phyloP scores from a whole-genome alignment of 2,329 filamentous ascomycete species.

The Ampelomyces quisqualis region DNA sequence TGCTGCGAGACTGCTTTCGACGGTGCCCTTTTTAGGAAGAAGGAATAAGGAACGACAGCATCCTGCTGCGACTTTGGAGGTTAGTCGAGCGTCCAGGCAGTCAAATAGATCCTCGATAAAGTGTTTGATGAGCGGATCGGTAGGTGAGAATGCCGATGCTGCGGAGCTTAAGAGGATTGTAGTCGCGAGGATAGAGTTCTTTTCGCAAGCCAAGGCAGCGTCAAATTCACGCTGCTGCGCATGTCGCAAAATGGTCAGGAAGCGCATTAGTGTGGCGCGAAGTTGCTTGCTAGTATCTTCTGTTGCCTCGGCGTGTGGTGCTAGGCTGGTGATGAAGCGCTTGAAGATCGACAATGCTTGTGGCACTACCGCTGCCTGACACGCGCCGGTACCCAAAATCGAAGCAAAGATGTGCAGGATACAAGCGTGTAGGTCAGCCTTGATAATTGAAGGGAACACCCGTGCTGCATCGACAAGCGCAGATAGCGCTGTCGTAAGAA shows the following conservation, averaged over 20 bases:
- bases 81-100: conserved; percentile 78
- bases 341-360: conserved; percentile 89
- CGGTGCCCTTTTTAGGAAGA: conserved; percentile 51
- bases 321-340: conserved; percentile 79
- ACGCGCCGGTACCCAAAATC: conserved; percentile 81
- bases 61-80: conserved; percentile 84
- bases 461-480: conserved; percentile 92
- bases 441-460: conserved; percentile 95
- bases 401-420: conserved; percentile 96
- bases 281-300: conserved; percentile 67
- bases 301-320: conserved; percentile 43
- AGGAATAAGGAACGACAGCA: conserved; percentile 85
- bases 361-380: conserved; percentile 85
- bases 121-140: conserved; percentile 70
- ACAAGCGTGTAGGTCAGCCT: conserved; percentile 91
- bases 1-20: conserved; percentile 64
- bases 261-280: conserved; percentile 77
- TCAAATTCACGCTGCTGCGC: conserved; percentile 75
- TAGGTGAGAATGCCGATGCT: conserved; percentile 69
- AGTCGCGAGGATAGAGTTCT: conserved; percentile 84
- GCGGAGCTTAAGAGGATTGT: conserved; percentile 87
- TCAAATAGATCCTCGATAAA: conserved; percentile 82
- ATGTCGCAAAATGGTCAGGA: conserved; percentile 75
- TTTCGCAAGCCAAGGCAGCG: conserved; percentile 81
- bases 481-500: conserved; percentile 78